Evolutionary conservation across 2,329 filamentous ascomycete genomes (phyloP).

Genomic region (Exophiala calicioides): DNA sequence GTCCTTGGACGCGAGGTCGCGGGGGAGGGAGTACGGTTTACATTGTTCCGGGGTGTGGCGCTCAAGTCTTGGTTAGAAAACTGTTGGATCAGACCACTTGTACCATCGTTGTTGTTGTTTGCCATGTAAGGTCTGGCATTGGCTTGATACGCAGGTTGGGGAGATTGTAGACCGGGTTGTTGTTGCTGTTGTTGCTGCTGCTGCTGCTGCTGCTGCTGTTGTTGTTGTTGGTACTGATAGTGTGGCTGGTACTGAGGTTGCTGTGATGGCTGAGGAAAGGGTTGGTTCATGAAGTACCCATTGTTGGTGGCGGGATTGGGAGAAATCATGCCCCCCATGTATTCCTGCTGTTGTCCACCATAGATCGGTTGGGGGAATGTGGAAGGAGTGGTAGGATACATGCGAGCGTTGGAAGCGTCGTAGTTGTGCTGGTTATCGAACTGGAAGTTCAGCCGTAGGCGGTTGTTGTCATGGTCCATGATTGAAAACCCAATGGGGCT

Average conservation of each 20-base stretch:
- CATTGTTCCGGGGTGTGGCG: constrained; percentile 68
- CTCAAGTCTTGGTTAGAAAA: constrained; percentile 95
- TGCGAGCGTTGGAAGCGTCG: constrained; percentile 61
- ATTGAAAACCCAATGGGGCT: constrained; percentile 1
- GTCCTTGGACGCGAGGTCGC: constrained; percentile 71
- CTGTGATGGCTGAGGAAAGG: constrained; percentile 55
- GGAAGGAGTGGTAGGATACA: constrained; percentile 86
- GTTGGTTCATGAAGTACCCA: constrained; percentile 65
- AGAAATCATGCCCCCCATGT: constrained; percentile 51
- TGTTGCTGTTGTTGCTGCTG: constrained; percentile 52
- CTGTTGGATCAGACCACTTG: constrained; percentile 89
- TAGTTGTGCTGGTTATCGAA: constrained; percentile 66
- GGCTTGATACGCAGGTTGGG: constrained; percentile 56
- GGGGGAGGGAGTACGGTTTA: constrained; percentile 68
- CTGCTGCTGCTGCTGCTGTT: constrained; percentile 56
- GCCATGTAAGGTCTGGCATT: constrained; percentile 39
- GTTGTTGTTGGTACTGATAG: constrained; percentile 54
- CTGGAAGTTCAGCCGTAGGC: constrained; percentile 50
- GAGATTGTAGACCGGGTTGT: constrained; percentile 59
- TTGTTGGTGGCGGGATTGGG: constrained; percentile 44
- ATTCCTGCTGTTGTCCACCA: constrained; percentile 61
- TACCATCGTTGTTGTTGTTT: constrained; percentile 72
- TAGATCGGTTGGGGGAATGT: constrained; percentile 93
- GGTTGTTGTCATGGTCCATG: constrained; percentile 61
- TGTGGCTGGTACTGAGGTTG: constrained; percentile 56